A percentile compares a stretch with the other conserved stretches of the same genome.
phyloP scores from a whole-genome alignment of 805 yeast species.

The Kodamaea hsintzibuensis region DNA sequence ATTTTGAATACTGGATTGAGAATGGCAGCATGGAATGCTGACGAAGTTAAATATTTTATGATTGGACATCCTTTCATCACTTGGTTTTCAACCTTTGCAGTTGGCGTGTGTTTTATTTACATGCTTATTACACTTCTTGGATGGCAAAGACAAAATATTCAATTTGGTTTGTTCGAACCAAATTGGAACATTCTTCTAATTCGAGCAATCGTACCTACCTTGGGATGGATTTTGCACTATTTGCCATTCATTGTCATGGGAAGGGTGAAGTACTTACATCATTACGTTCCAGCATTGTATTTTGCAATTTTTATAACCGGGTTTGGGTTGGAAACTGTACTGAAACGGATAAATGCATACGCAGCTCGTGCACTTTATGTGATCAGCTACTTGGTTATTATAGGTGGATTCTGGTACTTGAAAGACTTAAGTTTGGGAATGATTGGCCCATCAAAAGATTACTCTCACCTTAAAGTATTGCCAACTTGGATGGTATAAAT shows the following conservation, averaged over 20 bases:
- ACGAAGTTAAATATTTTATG: conserved; percentile 57
- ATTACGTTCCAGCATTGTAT: conserved; percentile 45
- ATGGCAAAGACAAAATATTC: conserved; percentile 36
- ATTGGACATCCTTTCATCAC: conserved; percentile 80
- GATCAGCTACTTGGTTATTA: conserved; percentile 48
- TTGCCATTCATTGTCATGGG: conserved; percentile 44
- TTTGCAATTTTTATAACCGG: conserved; percentile 29
- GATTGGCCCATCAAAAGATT: conserved; percentile 40
- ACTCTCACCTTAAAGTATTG: conserved; percentile 33
- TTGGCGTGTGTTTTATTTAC: conserved; percentile 23
- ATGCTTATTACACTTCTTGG: conserved; percentile 18
- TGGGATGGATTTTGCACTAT: conserved; percentile 43
- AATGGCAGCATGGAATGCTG: conserved; percentile 71
- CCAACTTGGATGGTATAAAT: conserved; percentile 22
- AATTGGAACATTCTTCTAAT: conserved; percentile 30
- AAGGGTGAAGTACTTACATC: conserved; percentile 45
- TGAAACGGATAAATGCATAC: conserved; percentile 16
- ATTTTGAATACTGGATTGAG: conserved; percentile 64
- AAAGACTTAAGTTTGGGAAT: conserved; percentile 81
- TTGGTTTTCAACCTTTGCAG: conserved; percentile 46
- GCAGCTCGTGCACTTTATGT: conserved; percentile 37
- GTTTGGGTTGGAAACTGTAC: conserved; percentile 18
- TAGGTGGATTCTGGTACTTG: conserved; percentile 59
- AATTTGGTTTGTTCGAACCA: conserved; percentile 22
- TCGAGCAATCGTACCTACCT: conserved; percentile 36